These are phyloP conservation scores for Ceratocystis ficicola DNA, from an alignment of 2,329 filamentous ascomycete species.

Conservation along the genomic window DNA sequence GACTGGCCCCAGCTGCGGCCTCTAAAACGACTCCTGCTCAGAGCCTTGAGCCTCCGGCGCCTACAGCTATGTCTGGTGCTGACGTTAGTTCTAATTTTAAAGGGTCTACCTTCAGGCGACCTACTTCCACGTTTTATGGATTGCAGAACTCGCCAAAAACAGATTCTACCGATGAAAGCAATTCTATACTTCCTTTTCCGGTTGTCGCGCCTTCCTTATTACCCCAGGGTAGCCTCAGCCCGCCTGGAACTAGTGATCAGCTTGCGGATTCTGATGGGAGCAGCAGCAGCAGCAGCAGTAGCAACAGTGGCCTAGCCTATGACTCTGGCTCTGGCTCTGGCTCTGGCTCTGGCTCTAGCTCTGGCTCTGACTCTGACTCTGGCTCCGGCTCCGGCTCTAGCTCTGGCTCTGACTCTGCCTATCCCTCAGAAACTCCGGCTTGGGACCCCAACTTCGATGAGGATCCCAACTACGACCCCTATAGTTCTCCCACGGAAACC, in stretches of 20 bases:
- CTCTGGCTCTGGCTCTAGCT: not conserved
- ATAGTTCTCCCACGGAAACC: not conserved
- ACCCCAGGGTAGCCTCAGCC: not conserved
- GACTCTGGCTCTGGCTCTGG: not conserved
- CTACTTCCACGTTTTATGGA: not conserved
- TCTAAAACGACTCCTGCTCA: not conserved
- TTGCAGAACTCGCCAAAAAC: not conserved
- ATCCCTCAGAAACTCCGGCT: not conserved
- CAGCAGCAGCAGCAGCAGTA: not conserved
- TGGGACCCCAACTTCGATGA: not conserved
- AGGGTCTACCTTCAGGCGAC: not conserved
- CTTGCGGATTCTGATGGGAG: not conserved
- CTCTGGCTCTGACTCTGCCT: not conserved
- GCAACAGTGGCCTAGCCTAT: not conserved
- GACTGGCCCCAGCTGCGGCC: too few species aligned
- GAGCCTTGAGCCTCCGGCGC: not conserved
- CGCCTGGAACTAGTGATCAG: not conserved
- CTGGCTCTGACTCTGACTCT: too few species aligned
- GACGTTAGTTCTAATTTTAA: too few species aligned
- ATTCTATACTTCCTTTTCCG: not conserved
- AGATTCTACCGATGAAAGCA: not conserved
- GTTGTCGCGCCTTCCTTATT: not conserved
- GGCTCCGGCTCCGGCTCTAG: not conserved
- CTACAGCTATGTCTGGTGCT: not conserved
- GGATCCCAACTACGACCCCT: constrained; percentile 3